Evolutionary conservation across 495 filamentous ascomycete species (phyloP).

Genomic region (Lasiosphaeris hirsuta): DNA sequence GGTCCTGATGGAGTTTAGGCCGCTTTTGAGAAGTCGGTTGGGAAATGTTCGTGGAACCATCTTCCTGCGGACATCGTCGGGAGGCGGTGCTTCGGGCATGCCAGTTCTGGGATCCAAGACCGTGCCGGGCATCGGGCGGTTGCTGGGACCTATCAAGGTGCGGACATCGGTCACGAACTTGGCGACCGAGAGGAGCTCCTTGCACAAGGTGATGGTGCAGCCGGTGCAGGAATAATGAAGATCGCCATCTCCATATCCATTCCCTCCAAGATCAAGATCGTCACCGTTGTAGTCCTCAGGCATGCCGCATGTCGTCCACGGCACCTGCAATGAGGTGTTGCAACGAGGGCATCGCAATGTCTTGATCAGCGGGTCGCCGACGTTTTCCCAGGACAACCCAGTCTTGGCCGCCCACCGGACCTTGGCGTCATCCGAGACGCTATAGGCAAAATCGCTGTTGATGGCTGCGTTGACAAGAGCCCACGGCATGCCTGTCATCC

Average conservation of each 20-base stretch:
- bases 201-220: conserved; percentile 51
- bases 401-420: conserved; percentile 50
- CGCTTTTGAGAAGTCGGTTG: conserved; percentile 53
- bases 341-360: conserved; percentile 59
- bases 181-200: conserved; percentile 50
- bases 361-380: conserved; percentile 48
- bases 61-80: background rate
- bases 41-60: conserved; percentile 51
- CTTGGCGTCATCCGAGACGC: conserved; percentile 43
- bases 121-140: conserved; percentile 63
- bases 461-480: conserved; percentile 60
- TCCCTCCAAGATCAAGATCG: conserved; percentile 29
- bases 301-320: conserved; percentile 58
- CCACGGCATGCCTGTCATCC: conserved; percentile 72
- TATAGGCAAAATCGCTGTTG: conserved; percentile 61
- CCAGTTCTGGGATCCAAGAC: conserved; percentile 44
- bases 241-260: conserved; percentile 66
- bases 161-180: conserved; percentile 58
- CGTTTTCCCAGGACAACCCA: conserved; percentile 56
- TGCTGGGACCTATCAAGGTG: conserved; percentile 34
- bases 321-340: conserved; percentile 36
- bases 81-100: conserved; percentile 21
- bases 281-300: conserved; percentile 26
- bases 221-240: conserved; percentile 42
- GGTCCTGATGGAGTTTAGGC: conserved; percentile 27